Conservation (phyloP, 352 stramenopile genomes). For the Phytophthora foliorum region DNA sequence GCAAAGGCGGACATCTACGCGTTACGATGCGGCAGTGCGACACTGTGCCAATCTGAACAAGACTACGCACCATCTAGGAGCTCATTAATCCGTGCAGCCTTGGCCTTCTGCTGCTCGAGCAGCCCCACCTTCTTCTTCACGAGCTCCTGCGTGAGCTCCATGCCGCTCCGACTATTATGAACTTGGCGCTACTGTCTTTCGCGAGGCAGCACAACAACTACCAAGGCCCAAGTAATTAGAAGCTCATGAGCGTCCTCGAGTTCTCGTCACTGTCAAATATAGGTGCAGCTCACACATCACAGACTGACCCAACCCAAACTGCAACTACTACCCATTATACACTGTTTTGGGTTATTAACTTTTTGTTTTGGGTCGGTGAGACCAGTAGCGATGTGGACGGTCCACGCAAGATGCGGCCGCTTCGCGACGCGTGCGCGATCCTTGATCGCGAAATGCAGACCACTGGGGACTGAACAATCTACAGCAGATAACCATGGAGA, state of each 20-base stretch:
- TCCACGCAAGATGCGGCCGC: not conserved
- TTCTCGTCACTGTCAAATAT: slow-evolving; percentile 7
- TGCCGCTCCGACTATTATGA: not conserved
- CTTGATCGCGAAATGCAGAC: slow-evolving; percentile 2
- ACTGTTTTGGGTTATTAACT: not conserved
- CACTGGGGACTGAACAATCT: slow-evolving; percentile 3
- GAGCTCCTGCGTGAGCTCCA: slow-evolving; percentile 65
- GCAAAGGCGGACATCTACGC: not conserved
- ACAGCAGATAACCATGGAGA: not conserved
- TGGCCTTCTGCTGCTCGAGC: slow-evolving; percentile 72
- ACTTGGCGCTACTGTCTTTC: slow-evolving; percentile 1
- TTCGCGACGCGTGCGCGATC: not conserved
- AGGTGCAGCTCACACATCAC: not conserved
- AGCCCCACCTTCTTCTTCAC: slow-evolving; percentile 85
- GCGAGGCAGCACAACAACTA: not conserved
- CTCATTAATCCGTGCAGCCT: slow-evolving; percentile 67
- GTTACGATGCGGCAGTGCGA: not conserved
- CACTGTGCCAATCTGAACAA: not conserved
- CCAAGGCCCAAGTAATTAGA: not conserved
- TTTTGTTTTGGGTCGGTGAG: slow-evolving; percentile 4
- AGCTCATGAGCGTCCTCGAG: slow-evolving; percentile 14
- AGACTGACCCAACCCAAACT: slow-evolving; percentile 7
- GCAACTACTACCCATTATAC: slow-evolving; percentile 11
- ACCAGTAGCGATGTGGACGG: slow-evolving; percentile 12
- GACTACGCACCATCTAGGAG: slow-evolving; percentile 56